Conservation (phyloP, 805 yeast species). For the Dipodascus geniculatus region DNA sequence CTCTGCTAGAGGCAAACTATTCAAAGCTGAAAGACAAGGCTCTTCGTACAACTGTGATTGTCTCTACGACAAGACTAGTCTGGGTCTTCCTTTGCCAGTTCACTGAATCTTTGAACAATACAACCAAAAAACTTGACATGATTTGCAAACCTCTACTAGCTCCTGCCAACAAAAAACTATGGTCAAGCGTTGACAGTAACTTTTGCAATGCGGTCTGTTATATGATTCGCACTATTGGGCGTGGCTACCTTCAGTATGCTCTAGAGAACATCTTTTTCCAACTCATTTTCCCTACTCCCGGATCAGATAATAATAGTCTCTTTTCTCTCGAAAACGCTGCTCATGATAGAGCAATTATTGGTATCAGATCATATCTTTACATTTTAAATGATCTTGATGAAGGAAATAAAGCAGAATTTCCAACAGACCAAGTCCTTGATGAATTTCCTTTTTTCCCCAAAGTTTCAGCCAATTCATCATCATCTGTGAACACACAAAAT, state of each 20-base stretch:
- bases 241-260: conserved; percentile 63
- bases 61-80: conserved; percentile 57
- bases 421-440: conserved; percentile 38
- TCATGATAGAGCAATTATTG: conserved; percentile 61
- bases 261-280: conserved; percentile 71
- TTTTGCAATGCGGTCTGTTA: conserved; percentile 59
- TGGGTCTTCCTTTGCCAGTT: conserved; percentile 88
- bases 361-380: conserved; percentile 59
- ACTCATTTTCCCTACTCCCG: conserved; percentile 29
- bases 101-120: conserved; percentile 79
- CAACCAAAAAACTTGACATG: conserved; percentile 63
- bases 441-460: conserved; percentile 5
- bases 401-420: conserved; percentile 61
- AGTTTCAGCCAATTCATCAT: conserved; percentile 12
- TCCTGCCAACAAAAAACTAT: conserved; percentile 48
- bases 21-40: conserved; percentile 48
- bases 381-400: conserved; percentile 51
- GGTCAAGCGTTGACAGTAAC: conserved; percentile 57
- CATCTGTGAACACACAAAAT: conserved; percentile 4
- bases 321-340: conserved; percentile 44
- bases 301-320: conserved; percentile 29
- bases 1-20: conserved; percentile 50
- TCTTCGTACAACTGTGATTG: conserved; percentile 45
- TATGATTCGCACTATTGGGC: conserved; percentile 67
- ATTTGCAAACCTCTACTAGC: conserved; percentile 46